Percentiles rank a stretch among this genome's conserved stretches.
These are phyloP conservation scores for Meyerozyma carpophila DNA, from an alignment of 1,139 yeast genomes.

Conservation along the genomic window DNA sequence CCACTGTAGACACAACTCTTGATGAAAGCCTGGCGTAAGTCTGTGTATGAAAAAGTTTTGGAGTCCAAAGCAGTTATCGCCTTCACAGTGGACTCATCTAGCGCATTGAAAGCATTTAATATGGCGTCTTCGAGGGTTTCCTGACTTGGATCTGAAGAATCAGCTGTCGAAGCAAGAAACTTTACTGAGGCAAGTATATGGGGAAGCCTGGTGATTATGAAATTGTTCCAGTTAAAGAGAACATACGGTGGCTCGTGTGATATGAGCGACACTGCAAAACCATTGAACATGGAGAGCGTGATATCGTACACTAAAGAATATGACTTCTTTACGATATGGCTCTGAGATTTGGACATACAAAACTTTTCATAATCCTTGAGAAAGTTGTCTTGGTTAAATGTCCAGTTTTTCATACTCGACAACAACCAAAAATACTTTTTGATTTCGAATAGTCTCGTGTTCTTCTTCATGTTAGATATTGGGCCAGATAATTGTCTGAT, in stretches of 20 bases:
- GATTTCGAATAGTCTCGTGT: conserved; percentile 6
- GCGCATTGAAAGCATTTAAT: conserved; percentile 11
- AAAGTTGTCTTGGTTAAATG: conserved; percentile 13
- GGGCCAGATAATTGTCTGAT: not conserved
- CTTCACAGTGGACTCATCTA: conserved; percentile 8
- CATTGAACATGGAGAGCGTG: conserved; percentile 12
- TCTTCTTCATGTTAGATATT: not conserved
- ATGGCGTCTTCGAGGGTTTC: conserved; percentile 9
- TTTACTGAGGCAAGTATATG: conserved; percentile 13
- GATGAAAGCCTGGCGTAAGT: conserved; percentile 52
- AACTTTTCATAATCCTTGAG: conserved; percentile 5
- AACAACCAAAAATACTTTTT: conserved; percentile 30
- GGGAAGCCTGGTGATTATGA: conserved; percentile 27
- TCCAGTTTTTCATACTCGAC: conserved; percentile 21
- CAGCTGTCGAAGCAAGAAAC: conserved; percentile 4
- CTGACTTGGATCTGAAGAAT: conserved; percentile 1
- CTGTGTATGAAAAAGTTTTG: conserved; percentile 27
- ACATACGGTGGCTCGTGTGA: conserved; percentile 20
- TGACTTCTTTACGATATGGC: conserved; percentile 3
- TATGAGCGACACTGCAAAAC: conserved; percentile 13
- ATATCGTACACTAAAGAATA: conserved; percentile 5
- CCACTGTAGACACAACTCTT: conserved; percentile 39
- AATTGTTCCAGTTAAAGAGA: conserved; percentile 31
- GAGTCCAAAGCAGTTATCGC: conserved; percentile 7
- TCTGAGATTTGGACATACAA: not conserved